A percentile compares a stretch with the other conserved stretches of the same genome.
Conservation (phyloP, 192 early-diverging fungal genomes). For the Coemansia sp. region DNA sequence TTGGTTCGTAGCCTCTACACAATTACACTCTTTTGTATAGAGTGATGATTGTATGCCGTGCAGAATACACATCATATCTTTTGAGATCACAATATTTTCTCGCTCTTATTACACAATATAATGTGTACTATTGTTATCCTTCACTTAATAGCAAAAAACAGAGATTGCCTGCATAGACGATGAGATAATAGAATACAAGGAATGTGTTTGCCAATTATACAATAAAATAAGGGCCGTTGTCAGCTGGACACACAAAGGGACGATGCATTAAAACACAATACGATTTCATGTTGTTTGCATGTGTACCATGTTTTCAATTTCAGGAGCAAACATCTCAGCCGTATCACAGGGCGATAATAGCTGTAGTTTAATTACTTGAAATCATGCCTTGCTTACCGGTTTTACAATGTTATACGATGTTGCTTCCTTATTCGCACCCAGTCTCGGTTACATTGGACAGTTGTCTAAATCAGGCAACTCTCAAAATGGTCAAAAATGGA, state of each 20-base stretch:
- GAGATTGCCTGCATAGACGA: neutral
- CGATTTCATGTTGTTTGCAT: no score
- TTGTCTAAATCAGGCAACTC: no score
- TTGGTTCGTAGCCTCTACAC: no score
- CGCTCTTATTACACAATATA: slow-evolving; percentile 6
- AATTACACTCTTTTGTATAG: neutral
- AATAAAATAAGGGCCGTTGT: neutral
- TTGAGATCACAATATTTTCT: neutral
- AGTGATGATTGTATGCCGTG: neutral
- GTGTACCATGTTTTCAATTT: no score
- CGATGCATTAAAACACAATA: neutral
- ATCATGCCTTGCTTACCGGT: no score
- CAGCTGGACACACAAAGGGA: neutral
- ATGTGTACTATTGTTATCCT: neutral
- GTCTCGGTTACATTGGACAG: no score
- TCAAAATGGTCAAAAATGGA: no score
- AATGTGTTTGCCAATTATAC: slow-evolving; percentile 3
- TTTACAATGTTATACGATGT: no score
- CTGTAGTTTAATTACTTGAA: no score
- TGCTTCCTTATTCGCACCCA: no score
- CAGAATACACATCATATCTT: neutral
- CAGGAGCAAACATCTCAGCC: no score
- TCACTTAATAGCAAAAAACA: neutral
- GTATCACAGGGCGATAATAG: no score
- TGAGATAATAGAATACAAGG: neutral